These are phyloP conservation scores for Penicillium psychrosexuale DNA, from an alignment of 2,329 filamentous ascomycete genomes.

Conservation along the genomic window DNA sequence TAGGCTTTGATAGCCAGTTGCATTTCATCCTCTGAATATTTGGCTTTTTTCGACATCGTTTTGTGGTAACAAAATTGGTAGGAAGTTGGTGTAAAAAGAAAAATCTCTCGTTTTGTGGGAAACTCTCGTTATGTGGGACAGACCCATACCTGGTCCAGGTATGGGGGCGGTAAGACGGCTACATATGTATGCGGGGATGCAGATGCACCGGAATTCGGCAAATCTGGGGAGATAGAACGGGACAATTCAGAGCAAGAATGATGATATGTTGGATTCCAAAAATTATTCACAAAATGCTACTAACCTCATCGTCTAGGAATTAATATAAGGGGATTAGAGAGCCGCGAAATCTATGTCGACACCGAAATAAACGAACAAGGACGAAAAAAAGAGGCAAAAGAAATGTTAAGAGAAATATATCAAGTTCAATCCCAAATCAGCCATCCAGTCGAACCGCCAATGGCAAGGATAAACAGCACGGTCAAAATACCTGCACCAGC, in stretches of 20 bases:
- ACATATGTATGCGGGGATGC: too few relatives aligned
- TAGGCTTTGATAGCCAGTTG: too few relatives aligned
- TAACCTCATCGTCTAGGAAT: not conserved
- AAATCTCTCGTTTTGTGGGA: too few relatives aligned
- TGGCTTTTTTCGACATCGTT: too few relatives aligned
- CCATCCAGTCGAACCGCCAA: conserved; percentile 40
- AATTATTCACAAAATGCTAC: conserved; percentile 15
- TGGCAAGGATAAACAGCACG: conserved; percentile 31
- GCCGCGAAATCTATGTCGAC: not conserved
- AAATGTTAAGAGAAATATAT: not conserved
- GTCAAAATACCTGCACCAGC: conserved; percentile 47
- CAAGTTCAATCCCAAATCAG: conserved; percentile 31
- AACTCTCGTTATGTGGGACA: too few relatives aligned
- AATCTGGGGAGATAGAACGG: too few relatives aligned
- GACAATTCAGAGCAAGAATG: not conserved
- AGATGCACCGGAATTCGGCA: not conserved
- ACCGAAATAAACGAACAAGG: not conserved
- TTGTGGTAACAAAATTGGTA: too few relatives aligned
- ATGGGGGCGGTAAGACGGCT: too few relatives aligned
- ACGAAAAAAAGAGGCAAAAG: not conserved
- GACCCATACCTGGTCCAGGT: too few relatives aligned
- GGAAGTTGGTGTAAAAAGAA: too few relatives aligned
- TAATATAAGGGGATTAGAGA: not conserved
- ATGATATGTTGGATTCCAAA: conserved; percentile 5
- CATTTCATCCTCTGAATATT: too few relatives aligned